These are phyloP conservation scores for Jatropha curcas DNA, from an alignment of 345 rosid species.

Conservation along the genomic window DNA sequence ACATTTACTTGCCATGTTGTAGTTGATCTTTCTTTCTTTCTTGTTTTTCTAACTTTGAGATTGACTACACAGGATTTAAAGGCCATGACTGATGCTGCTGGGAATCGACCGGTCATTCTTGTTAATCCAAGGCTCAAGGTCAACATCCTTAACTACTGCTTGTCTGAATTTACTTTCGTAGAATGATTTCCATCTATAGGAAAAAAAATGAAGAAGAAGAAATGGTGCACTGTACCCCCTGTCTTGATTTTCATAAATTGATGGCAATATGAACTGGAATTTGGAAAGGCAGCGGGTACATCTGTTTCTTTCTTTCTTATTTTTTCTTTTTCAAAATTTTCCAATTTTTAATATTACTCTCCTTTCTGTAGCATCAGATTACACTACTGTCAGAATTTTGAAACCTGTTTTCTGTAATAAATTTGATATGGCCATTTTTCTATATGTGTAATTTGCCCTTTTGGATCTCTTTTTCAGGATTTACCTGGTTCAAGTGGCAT, in stretches of 20 bases:
- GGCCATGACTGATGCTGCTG: slow-evolving; percentile 95
- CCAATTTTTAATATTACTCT: too few species aligned
- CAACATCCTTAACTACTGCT: slow-evolving; percentile 4
- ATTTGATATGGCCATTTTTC: neutral
- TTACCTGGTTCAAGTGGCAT: slow-evolving; percentile 87
- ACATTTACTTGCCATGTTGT: slow-evolving; percentile 8
- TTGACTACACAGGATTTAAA: slow-evolving; percentile 59
- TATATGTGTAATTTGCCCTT: slow-evolving; percentile 6
- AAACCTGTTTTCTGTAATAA: neutral
- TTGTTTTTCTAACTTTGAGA: slow-evolving; percentile 16
- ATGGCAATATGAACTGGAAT: neutral
- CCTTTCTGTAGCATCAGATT: neutral
- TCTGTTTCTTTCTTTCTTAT: neutral
- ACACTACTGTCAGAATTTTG: neutral
- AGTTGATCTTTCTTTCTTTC: neutral
- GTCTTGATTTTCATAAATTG: neutral
- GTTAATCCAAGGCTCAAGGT: slow-evolving; percentile 90
- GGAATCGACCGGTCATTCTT: slow-evolving; percentile 81
- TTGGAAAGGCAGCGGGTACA: neutral
- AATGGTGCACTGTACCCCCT: neutral
- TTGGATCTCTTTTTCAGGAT: slow-evolving; percentile 50
- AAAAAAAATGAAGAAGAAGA: neutral
- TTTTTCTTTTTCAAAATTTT: neutral
- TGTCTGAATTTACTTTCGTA: slow-evolving; percentile 3
- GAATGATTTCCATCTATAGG: neutral